These are phyloP conservation scores for Cruciata laevipes DNA, from an alignment of 257 asterid species.

Conservation along the genomic window DNA sequence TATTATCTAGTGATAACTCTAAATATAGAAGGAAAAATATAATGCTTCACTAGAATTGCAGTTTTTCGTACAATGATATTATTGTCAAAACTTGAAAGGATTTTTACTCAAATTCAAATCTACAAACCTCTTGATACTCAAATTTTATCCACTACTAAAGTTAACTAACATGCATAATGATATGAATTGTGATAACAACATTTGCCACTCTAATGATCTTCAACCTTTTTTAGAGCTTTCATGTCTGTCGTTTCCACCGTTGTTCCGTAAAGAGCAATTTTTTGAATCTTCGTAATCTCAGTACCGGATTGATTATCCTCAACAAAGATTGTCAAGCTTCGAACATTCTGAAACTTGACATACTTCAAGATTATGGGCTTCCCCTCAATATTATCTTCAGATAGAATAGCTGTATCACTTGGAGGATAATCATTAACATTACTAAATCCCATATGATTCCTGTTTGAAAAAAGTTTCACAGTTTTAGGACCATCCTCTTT, in stretches of 20 bases:
- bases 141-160: neutral
- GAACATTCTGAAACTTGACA: conserved; percentile 83
- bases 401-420: conserved; percentile 50
- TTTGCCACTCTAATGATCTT: conserved; percentile 40
- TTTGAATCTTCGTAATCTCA: conserved; percentile 76
- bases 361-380: conserved; percentile 61
- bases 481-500: conserved; percentile 91
- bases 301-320: conserved; percentile 92
- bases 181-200: neutral
- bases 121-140: neutral
- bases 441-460: conserved; percentile 90
- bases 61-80: too few species aligned
- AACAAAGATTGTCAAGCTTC: conserved; percentile 84
- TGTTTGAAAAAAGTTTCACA: conserved; percentile 69
- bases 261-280: conserved; percentile 73
- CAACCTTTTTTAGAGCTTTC: conserved; percentile 93
- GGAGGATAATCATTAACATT: conserved; percentile 73
- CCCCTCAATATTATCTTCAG: conserved; percentile 82
- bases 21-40: too few species aligned
- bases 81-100: too few species aligned
- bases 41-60: too few species aligned
- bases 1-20: too few species aligned
- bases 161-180: neutral
- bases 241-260: conserved; percentile 98
- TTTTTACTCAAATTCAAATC: neutral